A percentile compares a stretch with the other conserved stretches of the same genome.
phyloP scores from a whole-genome alignment of 2,329 filamentous ascomycete species.

The Calonectria montana region DNA sequence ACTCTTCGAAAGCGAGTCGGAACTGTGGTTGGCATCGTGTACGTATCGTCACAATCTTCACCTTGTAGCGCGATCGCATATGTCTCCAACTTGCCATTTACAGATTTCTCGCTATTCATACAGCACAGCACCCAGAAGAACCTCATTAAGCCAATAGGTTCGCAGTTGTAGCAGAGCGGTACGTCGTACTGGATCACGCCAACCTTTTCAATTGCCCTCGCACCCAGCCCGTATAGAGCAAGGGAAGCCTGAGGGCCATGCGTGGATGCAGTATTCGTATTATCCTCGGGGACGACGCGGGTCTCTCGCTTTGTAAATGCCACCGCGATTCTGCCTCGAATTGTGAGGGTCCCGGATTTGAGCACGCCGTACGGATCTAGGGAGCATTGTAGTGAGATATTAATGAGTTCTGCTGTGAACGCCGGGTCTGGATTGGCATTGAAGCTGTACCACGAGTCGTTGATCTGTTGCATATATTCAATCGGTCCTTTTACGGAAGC shows the following conservation, averaged over 20 bases:
- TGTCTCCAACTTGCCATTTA: not conserved
- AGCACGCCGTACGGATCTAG: not conserved
- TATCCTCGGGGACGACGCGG: not conserved
- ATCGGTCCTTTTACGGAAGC: conserved; percentile 15
- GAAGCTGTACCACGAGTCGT: conserved; percentile 3
- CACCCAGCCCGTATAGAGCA: not conserved
- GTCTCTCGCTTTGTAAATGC: not conserved
- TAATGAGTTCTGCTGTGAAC: not conserved
- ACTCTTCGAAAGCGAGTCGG: conserved; percentile 7
- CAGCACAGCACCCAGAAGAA: conserved; percentile 2
- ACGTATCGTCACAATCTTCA: not conserved
- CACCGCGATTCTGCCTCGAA: conserved; percentile 5
- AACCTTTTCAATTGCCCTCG: not conserved
- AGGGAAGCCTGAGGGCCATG: conserved; percentile 5
- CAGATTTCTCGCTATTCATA: conserved; percentile 10
- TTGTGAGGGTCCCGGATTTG: not conserved
- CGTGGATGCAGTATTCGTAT: not conserved
- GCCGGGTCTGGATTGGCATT: conserved; percentile 6
- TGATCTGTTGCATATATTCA: conserved; percentile 35
- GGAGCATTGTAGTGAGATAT: not conserved
- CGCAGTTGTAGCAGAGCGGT: conserved; percentile 5
- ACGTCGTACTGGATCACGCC: conserved; percentile 11
- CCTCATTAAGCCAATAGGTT: not conserved
- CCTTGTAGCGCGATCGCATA: conserved; percentile 6
- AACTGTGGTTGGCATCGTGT: not conserved